Percentiles rank a stretch among this genome's conserved stretches.
These are phyloP conservation scores for Carex littledalei DNA, from an alignment of 176 grass and related monocot genomes.

Conservation along the genomic window DNA sequence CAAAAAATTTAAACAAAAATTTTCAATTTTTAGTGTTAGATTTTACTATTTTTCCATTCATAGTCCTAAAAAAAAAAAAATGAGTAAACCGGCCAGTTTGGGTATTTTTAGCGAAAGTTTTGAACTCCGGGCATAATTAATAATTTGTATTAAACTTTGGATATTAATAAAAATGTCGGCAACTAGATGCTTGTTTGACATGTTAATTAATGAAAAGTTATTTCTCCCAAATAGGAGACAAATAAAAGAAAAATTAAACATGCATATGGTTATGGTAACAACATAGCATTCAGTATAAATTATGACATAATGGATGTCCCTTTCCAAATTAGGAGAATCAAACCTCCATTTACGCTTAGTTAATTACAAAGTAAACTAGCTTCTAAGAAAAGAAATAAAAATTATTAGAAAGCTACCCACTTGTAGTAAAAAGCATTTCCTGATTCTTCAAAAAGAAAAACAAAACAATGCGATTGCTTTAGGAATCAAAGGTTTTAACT, in stretches of 20 bases:
- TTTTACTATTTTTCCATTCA: too few species aligned
- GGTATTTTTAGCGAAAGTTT: too few species aligned
- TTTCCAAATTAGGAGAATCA: conserved; percentile 4
- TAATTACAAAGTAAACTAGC: not conserved
- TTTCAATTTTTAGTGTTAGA: too few species aligned
- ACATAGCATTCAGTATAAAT: not conserved
- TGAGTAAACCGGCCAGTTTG: too few species aligned
- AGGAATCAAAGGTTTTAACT: not conserved
- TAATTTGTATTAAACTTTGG: too few species aligned
- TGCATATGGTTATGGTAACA: not conserved
- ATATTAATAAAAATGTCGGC: too few species aligned
- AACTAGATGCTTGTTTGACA: not conserved
- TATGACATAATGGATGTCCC: not conserved
- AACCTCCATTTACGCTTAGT: not conserved
- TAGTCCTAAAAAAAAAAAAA: too few species aligned
- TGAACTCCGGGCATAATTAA: too few species aligned
- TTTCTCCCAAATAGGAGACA: conserved; percentile 9
- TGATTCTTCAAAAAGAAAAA: conserved; percentile 7
- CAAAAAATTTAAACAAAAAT: too few species aligned
- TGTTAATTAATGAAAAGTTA: not conserved
- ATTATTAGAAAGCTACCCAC: not conserved
- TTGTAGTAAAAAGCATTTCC: not conserved
- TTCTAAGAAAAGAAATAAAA: not conserved
- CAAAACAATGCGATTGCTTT: not conserved
- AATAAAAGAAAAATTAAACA: not conserved